Evolutionary conservation across 2,329 filamentous ascomycete species (phyloP), one percentile per base, ranked within the genome.

Genomic region (Neonectria hederae): DNA sequence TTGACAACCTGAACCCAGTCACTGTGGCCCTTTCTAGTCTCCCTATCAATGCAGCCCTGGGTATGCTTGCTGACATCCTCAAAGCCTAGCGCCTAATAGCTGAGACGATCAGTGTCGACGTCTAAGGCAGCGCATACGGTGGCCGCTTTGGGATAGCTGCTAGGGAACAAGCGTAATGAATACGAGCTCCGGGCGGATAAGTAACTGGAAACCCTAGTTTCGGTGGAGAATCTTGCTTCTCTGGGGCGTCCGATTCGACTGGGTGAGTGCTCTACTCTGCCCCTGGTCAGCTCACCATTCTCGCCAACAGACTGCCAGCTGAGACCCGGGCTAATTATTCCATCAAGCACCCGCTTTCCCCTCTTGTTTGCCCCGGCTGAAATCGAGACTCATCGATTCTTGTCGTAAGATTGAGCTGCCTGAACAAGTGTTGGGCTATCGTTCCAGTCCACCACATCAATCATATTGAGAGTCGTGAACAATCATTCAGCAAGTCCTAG

Each of bases 1-100:
- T 69, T 71, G 30, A 74, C 65, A 5, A 72, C 73, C 46, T 75
- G 73, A 9, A 75, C 49, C 73, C 73, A 75, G 38, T 72, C 69
- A 9, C 60, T 52, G 2, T 72, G 68, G 0, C 56, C 63, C 62
- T 75, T 73, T 4, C 40, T 62, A 2, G 63, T 63, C 21, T 74
- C 73, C 4, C 49, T 57, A 11, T 73, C 73, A 7, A 74, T 43
- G 24, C 73, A 75, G 2, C 64, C 64, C 35, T 74, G 68, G 3
- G 75, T 68, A 3, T 75, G 73, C 22, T 67, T 17, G 5, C 71
- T 4, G 3, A 69, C 38, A 3, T 69, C 52, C 0, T 65, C 51
- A 1, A 75, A 57, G 1, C 61, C 19, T 10, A 75, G 59, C 0
- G 73, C 46, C 59, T 75, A 72, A n/a, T 75, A 75, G 61, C 66